Evolutionary conservation across 2,329 filamentous ascomycete genomes (phyloP), one percentile per base, ranked within the genome.

Genomic region (Microdochium bolleyi): DNA sequence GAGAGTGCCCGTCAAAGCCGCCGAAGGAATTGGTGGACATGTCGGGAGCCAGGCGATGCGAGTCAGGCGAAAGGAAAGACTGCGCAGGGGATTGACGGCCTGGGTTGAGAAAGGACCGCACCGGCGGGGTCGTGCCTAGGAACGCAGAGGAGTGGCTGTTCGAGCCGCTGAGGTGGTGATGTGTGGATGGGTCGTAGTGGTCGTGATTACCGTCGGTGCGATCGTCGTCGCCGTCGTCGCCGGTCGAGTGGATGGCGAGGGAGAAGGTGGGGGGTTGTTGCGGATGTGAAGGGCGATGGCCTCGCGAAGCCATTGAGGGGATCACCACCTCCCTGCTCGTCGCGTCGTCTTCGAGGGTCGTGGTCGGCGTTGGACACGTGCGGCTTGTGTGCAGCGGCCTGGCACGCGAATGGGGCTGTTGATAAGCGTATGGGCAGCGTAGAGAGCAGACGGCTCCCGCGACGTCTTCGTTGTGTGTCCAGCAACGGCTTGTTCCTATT

Each of bases 161-260:
- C n/a, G 11, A 9, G 48, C n/a, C 13, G 24, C 24, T 8, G 13
- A 10, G 24, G 22, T 27, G 48, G 48, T 48, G 44, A 48, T 30
- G 53, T 37, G 52, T 44, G 51, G 51, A 53, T 16, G 57, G 50
- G 24, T 59, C 57, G 57, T 57, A 57, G 50, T 63, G 58, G 32
- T 62, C 57, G 30, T 59, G 56, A 25, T 58, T 44, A 38, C 60
- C 57, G 44, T 55, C 27, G 25, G 55, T 37, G 51, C 38, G 53
- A 48, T 44, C 38, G 24, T 52, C 37, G 49, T 55, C 22, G 48
- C 55, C 51, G 19, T 49, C 52, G 49, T 57, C 56, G 24, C 37
- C 48, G 34, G 21, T 30, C 21, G 25, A 13, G 49, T 51, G 49
- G 21, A 50, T 27, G 10, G 48, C 30, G 25, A 25, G 48, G 25